Evolutionary conservation across 495 filamentous ascomycete genomes (phyloP), one percentile per base, ranked within the genome.

Genomic region (Penicillium turbatum): DNA sequence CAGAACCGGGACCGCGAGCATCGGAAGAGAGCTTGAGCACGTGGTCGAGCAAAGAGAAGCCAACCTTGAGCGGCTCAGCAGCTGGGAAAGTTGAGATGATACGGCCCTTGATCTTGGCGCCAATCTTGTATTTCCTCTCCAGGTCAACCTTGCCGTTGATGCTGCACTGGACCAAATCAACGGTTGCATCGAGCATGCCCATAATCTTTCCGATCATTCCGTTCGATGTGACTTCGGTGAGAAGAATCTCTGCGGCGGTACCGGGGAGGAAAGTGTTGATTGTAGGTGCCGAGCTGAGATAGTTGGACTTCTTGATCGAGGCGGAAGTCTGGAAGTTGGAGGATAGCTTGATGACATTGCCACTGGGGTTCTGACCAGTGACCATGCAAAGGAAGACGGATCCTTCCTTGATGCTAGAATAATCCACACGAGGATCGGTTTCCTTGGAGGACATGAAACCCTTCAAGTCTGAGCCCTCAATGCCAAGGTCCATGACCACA

Each of bases 361-460:
- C 84, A 59, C 86, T 88, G 19, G 86, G 74, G 42, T 79, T 86
- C 54, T 89, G 81, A 31, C 89, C 86, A 31, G 84, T 87, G 36
- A 91, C 82, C 30, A 91, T 78, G 65, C 90, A 97, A 32, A 98
- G 71, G 51, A 95, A 78, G 11, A 95, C 90, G 21, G 87, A 76
- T 0, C 93, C 93, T 61, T 90, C 86, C 60, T 90, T 83, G 30
- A 90, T 72, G 16, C 78, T 76, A 31, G 79, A 74, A 48, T 84
- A 73, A 24, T 86, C 77, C 26, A 82, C 62, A 30, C 72, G 73
- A 29, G 74, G 64, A 29, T 83, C 84, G 19, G 96, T 71, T 64
- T 97, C 90, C 64, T 89, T 92, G 12, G 85, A 86, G n/a, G 90
- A 84, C 69, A 98, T 80, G 72, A 98, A 98, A 1, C 87, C 95